Percentiles rank a stretch among this genome's conserved stretches.
phyloP scores from a whole-genome alignment of 2,329 filamentous ascomycete genomes.

The Aureobasidium namibiae region DNA sequence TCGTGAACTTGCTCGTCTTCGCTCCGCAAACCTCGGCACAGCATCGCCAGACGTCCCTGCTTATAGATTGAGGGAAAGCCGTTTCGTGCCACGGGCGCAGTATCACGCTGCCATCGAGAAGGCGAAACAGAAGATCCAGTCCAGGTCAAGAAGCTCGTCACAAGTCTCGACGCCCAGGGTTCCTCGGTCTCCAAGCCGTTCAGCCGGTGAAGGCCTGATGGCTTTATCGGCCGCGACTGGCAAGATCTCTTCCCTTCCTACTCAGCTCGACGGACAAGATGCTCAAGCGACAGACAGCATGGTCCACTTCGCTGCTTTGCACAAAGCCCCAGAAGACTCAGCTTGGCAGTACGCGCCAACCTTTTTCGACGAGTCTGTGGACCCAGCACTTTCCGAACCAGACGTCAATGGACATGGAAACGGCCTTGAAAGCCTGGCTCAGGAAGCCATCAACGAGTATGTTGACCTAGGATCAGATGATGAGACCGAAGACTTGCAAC shows the following conservation, averaged over 20 bases:
- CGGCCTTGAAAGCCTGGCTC: neutral
- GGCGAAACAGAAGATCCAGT: constrained; percentile 21
- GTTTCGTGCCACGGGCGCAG: constrained; percentile 28
- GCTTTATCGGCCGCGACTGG: neutral
- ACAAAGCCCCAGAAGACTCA: neutral
- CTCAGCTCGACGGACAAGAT: neutral
- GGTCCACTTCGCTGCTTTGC: neutral
- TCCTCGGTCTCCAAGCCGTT: neutral
- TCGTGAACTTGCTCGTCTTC: constrained; percentile 24
- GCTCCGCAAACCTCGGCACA: constrained; percentile 17
- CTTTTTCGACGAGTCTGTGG: neutral
- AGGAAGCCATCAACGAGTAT: neutral
- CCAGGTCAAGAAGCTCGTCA: constrained; percentile 8
- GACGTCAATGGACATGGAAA: neutral
- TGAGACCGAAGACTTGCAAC: neutral
- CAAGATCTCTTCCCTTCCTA: neutral
- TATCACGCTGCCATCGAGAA: constrained; percentile 27
- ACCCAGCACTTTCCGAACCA: neutral
- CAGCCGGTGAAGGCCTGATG: neutral
- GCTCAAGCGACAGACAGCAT: neutral
- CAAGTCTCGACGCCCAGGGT: neutral
- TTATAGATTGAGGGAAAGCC: constrained; percentile 28
- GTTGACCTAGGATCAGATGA: neutral
- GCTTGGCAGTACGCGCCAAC: constrained; percentile 5
- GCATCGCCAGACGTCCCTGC: constrained; percentile 23